Evolutionary conservation across 345 rosid genomes (phyloP).

Genomic region (Lepidium didymum): DNA sequence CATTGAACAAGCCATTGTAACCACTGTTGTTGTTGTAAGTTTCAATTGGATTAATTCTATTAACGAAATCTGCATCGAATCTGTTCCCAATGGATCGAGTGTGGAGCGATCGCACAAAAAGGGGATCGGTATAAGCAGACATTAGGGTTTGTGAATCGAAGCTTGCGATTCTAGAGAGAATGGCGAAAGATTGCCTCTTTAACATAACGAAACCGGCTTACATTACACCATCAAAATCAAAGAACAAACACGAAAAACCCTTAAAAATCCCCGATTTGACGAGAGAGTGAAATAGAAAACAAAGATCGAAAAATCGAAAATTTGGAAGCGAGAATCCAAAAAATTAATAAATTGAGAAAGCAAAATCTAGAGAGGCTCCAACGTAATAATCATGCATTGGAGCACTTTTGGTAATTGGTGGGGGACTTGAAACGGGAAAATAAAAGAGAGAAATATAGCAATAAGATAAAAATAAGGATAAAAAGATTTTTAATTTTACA

Average conservation of each 20-base stretch:
- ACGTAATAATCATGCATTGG: slow-evolving; percentile 28
- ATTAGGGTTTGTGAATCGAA: slow-evolving; percentile 30
- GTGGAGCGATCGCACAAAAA: slow-evolving; percentile 28
- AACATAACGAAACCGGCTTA: slow-evolving; percentile 46
- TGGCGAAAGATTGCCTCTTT: slow-evolving; percentile 27
- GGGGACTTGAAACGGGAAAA: background rate
- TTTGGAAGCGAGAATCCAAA: background rate
- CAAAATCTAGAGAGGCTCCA: slow-evolving; percentile 12
- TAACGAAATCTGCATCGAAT: background rate
- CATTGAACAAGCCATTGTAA: slow-evolving; percentile 12
- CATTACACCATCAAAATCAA: slow-evolving; percentile 30
- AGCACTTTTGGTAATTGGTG: slow-evolving; percentile 6
- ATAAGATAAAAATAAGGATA: background rate
- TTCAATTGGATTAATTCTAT: slow-evolving; percentile 8
- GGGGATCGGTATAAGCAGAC: slow-evolving; percentile 26
- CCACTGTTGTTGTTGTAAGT: slow-evolving; percentile 1
- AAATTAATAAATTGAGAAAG: background rate
- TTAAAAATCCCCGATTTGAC: background rate
- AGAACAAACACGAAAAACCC: slow-evolving; percentile 3
- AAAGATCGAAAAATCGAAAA: background rate
- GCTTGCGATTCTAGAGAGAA: slow-evolving; percentile 27
- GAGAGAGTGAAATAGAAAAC: background rate
- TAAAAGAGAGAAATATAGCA: background rate
- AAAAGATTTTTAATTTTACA: background rate
- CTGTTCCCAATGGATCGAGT: slow-evolving; percentile 3